Evolutionary conservation across 169 alveolate genomes (phyloP).

Genomic region (Theileria luwenshuni): DNA sequence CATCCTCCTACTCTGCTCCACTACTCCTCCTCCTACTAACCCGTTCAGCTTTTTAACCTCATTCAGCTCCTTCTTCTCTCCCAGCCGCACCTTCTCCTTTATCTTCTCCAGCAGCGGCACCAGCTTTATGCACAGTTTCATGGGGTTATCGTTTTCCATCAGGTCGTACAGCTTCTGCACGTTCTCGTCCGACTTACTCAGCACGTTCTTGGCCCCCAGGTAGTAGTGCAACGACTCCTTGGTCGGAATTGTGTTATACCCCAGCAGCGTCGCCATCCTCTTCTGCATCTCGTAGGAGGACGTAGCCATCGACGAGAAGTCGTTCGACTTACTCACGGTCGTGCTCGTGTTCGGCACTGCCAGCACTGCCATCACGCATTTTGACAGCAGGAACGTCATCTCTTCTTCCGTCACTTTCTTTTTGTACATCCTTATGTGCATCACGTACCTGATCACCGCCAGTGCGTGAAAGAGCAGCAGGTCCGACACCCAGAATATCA

Average conservation of each 20-base stretch:
- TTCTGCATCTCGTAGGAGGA: constrained; percentile 80
- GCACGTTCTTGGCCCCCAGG: constrained; percentile 75
- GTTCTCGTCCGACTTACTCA: constrained; percentile 75
- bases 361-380: constrained; percentile 85
- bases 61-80: background rate
- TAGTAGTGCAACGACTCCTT: constrained; percentile 81
- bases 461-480: constrained; percentile 92
- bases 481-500: constrained; percentile 90
- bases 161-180: constrained; percentile 77
- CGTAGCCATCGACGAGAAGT: constrained; percentile 50
- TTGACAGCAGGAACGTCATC: constrained; percentile 75
- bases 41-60: background rate
- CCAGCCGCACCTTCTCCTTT: background rate
- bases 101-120: constrained; percentile 53
- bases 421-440: constrained; percentile 83
- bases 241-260: constrained; percentile 83
- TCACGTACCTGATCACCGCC: constrained; percentile 83
- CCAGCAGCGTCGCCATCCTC: constrained; percentile 81
- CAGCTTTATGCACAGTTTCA: constrained; percentile 72
- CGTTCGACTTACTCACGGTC: constrained; percentile 54
- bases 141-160: constrained; percentile 77
- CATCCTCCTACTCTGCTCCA: constrained; percentile 15
- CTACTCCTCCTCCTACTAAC: constrained; percentile 20
- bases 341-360: constrained; percentile 74
- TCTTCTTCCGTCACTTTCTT: constrained; percentile 80